Base-by-base conservation (phyloP, 768 basidiomycete genomes). In the Termitomyces sp. region DNA sequence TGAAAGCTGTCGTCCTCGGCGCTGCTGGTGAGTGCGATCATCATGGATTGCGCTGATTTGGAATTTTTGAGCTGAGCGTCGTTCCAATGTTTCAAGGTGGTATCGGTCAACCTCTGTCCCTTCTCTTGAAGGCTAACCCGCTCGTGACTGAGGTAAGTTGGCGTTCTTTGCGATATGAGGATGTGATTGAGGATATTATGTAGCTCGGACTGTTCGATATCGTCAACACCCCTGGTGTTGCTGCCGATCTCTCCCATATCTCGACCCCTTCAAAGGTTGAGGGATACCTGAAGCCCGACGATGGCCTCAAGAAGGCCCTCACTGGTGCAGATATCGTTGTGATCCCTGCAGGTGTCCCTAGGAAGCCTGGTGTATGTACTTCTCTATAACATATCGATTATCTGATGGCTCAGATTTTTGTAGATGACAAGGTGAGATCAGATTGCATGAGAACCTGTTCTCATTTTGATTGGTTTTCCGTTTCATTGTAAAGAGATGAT, bases 141-240 rank as follows among this genome's bases (percentile, higher is more conserved):
- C 76, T 85, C 59, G 79, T 98, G 65, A 90, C 90, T 55, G 81
- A 88, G 80, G 91, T 89, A 67, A 53, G 65, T 59, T 48, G n/a
- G 16, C 3, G 49, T 41, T 54, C 20, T 54, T 1, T 22, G 28
- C 28, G 22, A 22, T 35, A 10, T 26, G 14, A 3, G 0, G 30
- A 55, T 30, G 8, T 26, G 13, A 30, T 32, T 10, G 50, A 51
- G 14, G 24, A 36, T 41, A 16, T 5, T 2, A 0, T 53, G 20
- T 66, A 94, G 88, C 88, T 98, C 52, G 77, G 84, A 53, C 85
- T 98, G 59, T 98, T 81, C 71, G 96, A 98, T 92, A 95, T 98
- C 74, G 93, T 95, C 67, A 91, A 93, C 73, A 90, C 94, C n/a
- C 93, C 93, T 16, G 96, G 96, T 68, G 96, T 99, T 62, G 94